Evolutionary conservation across 176 grass and related monocot genomes (phyloP), one percentile per base, ranked within the genome.

Genomic region (Juncus inflexus): DNA sequence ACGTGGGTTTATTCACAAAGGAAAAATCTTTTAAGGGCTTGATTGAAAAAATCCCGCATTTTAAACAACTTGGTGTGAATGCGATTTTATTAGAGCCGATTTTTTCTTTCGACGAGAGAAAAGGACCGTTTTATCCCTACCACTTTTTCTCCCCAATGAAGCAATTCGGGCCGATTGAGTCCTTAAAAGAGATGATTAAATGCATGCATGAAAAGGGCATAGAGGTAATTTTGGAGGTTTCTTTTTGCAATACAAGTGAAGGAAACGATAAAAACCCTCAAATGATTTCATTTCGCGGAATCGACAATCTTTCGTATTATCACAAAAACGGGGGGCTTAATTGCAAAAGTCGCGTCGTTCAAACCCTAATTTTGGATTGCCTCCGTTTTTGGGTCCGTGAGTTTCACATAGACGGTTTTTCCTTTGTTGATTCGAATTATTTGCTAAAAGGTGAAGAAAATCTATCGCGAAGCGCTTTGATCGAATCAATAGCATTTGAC

Each of bases 111-210:
- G 73, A 89, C 81, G 74, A 89, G 68, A 58, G 36, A 35, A 97
- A 86, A 55, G 87, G 92, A 4, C 79, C 82, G 40, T 97, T 91
- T 55, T 86, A 91, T 36, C 92, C 87, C 0, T 97, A 89, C 62
- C 87, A 97, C 76, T 89, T 91, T 58, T 97, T 97, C 59, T 91
- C 87, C 5, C 84, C 82, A 1, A 81, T 74, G 78, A 79, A 42
- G 64, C 54, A 45, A 39, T 80, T 83, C 66, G 52, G 87, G 49
- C 74, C 79, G 37, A 82, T 86, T 63, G 75, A 83, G 45, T 81
- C 66, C 67, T 81, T 89, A 78, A 97, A 97, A 77, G 85, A 97
- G 70, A 91, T 91, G 87, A 73, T 97, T 66, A 97, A 91, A 71
- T 57, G 9, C 12, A 67, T 97, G 77, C 92, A 91, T 75, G 76